These are phyloP conservation scores for Tulasnella sp. DNA, from an alignment of 768 basidiomycete genomes.

Conservation along the genomic window DNA sequence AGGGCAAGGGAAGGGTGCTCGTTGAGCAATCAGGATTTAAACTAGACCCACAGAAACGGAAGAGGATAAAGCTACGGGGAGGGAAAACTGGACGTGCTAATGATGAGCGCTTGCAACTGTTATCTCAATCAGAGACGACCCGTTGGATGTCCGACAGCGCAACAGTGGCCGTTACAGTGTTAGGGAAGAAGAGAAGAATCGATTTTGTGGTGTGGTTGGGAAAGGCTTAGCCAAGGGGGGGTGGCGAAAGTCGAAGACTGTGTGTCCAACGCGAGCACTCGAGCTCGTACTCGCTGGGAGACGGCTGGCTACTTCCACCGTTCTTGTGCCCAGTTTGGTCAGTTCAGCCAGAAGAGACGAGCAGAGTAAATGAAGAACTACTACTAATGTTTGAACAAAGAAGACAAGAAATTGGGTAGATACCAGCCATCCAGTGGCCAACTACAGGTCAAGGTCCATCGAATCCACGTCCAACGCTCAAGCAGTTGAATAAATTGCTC, in stretches of 20 bases:
- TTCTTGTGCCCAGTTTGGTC: background rate
- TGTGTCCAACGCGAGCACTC: background rate
- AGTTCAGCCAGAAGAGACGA: too few species aligned
- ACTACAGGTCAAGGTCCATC: background rate
- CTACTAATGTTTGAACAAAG: too few species aligned
- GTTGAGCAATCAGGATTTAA: background rate
- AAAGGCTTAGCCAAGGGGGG: background rate
- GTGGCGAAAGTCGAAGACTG: background rate
- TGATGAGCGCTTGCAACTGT: background rate
- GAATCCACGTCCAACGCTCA: background rate
- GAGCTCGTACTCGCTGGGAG: too few species aligned
- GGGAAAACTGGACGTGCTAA: conserved; percentile 4
- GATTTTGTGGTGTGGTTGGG: conserved; percentile 6
- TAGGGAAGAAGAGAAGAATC: background rate
- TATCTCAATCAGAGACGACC: background rate
- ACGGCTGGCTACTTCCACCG: background rate
- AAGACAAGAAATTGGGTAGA: background rate
- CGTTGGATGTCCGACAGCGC: background rate
- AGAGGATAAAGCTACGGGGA: background rate
- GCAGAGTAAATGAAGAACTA: background rate
- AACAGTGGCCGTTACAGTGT: background rate
- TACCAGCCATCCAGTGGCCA: background rate
- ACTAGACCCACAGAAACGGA: too few species aligned
- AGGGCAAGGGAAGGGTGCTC: background rate
- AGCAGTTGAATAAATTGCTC: background rate